Evolutionary conservation across 83 land plant genomes (phyloP).

Genomic region (Diphasiastrum complanatum): DNA sequence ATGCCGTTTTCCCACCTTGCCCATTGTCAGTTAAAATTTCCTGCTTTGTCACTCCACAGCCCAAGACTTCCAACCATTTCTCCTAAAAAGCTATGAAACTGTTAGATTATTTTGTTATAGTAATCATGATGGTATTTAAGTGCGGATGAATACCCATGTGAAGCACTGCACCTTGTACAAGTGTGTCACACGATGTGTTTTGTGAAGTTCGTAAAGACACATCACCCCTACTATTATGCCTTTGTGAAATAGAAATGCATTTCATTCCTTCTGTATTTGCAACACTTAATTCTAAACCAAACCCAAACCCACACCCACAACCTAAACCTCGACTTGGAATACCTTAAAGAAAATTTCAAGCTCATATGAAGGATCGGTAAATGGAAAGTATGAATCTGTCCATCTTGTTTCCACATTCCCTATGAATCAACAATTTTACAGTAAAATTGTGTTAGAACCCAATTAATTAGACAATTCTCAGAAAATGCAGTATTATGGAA

Average conservation of each 20-base stretch:
- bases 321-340: background rate
- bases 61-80: constrained; percentile 94
- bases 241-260: too few relatives aligned
- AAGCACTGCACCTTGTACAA: too few relatives aligned
- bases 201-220: too few relatives aligned
- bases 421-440: constrained; percentile 29
- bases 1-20: constrained; percentile 58
- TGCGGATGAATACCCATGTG: too few relatives aligned
- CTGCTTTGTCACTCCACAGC: constrained; percentile 94
- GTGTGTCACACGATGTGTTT: too few relatives aligned
- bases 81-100: constrained; percentile 36
- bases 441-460: too few relatives aligned
- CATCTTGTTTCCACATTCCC: constrained; percentile 91
- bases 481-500: too few relatives aligned
- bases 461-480: too few relatives aligned
- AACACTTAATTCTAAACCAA: background rate
- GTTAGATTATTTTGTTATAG: too few relatives aligned
- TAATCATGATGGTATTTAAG: too few relatives aligned
- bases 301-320: background rate
- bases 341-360: constrained; percentile 96
- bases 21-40: constrained; percentile 65
- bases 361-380: constrained; percentile 90
- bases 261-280: too few relatives aligned
- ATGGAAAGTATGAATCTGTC: constrained; percentile 94
- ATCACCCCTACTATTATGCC: too few relatives aligned